Conservation (phyloP, 2,329 filamentous ascomycete genomes). For the Cryphonectria parasitica region DNA sequence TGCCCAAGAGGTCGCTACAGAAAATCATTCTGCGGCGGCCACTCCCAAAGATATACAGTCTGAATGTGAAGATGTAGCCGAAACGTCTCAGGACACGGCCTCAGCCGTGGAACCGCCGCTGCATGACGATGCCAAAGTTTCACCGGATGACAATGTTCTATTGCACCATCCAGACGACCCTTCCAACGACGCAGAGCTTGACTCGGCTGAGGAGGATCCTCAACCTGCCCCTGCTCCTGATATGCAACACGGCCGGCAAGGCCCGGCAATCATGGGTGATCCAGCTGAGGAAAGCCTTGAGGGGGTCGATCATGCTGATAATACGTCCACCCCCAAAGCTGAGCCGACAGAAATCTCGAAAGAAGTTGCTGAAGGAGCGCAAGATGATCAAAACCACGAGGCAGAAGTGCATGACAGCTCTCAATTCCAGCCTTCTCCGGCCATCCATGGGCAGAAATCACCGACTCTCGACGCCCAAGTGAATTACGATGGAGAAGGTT, state of each 20-base stretch:
- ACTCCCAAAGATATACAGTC: neutral
- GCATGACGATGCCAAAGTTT: neutral
- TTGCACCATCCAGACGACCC: neutral
- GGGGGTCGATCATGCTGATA: neutral
- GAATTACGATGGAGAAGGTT: conserved; percentile 22
- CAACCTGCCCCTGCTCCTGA: neutral
- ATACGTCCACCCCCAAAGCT: neutral
- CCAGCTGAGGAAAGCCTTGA: neutral
- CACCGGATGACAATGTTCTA: neutral
- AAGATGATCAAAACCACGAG: neutral
- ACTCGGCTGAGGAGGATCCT: neutral
- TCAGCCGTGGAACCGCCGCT: neutral
- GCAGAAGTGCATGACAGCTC: neutral
- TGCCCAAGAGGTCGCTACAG: neutral
- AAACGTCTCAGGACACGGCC: neutral
- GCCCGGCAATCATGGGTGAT: neutral
- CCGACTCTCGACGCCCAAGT: neutral
- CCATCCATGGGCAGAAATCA: neutral
- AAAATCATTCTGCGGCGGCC: neutral
- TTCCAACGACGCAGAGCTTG: neutral
- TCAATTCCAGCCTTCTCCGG: neutral
- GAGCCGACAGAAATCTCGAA: neutral
- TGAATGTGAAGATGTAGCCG: neutral
- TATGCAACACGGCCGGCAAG: neutral
- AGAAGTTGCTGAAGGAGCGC: neutral